Percentiles rank a stretch among this genome's conserved stretches.
Evolutionary conservation across 2,329 filamentous ascomycete species (phyloP).

Genomic region (Exophiala sideris): DNA sequence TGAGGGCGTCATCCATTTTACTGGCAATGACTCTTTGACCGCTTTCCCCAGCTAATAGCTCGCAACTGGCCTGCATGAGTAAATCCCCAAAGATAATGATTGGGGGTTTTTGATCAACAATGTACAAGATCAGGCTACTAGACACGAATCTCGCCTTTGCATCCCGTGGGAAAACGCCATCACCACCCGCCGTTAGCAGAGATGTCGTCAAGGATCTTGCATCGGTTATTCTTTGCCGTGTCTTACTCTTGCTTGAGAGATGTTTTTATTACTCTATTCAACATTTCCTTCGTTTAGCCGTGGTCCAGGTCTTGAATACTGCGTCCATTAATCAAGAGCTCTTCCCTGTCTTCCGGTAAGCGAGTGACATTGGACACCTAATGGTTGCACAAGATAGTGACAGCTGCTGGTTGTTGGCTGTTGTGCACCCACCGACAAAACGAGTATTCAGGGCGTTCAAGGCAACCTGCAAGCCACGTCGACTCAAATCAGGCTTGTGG

Average conservation of each 20-base stretch:
- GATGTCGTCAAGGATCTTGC: constrained; percentile 20
- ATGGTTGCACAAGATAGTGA: constrained; percentile 19
- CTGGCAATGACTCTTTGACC: neutral
- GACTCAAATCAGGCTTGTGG: neutral
- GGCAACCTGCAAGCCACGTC: constrained; percentile 11
- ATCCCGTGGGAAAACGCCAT: neutral
- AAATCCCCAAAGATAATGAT: neutral
- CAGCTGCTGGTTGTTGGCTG: constrained; percentile 7
- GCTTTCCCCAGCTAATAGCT: neutral
- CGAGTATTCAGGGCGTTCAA: neutral
- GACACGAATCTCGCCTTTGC: neutral
- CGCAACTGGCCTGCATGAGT: neutral
- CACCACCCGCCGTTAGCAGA: constrained; percentile 1
- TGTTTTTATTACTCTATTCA: neutral
- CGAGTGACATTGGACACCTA: neutral
- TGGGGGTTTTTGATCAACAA: neutral
- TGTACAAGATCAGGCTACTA: neutral
- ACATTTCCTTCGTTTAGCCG: constrained; percentile 1
- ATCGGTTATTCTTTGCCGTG: constrained; percentile 8
- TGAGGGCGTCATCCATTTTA: neutral
- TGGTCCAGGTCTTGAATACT: constrained; percentile 2
- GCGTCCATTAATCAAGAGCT: neutral
- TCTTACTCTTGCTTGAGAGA: constrained; percentile 3
- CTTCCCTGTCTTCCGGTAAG: constrained; percentile 6
- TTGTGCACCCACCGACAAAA: neutral